Base-by-base conservation (phyloP, 2,329 filamentous ascomycete species). In the Colletotrichum destructivum region DNA sequence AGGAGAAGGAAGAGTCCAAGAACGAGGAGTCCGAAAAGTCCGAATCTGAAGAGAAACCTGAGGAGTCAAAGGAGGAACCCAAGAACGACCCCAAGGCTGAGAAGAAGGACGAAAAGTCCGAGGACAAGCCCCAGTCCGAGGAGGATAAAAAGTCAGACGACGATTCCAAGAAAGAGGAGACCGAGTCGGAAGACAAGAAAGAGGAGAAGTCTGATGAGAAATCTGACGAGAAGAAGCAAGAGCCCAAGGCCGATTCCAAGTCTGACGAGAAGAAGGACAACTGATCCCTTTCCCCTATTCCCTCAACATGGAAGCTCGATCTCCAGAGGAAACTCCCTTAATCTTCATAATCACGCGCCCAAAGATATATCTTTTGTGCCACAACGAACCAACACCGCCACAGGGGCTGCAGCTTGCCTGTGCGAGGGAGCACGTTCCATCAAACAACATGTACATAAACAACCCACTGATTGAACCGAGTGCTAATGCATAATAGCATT, bases 181-280 rank as follows among this genome's bases (percentile, higher is more conserved):
- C 52, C 7, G 21, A 63, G 44, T 76, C 79, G 40, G 79, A 80
- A 51, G 76, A 78, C 51, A 73, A 75, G 57, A 76, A 79, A 57
- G 47, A 70, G 18, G 31, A 54, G 0, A 56, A 75, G 55, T 76
- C 79, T 57, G 54, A 70, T 15, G 42, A 46, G 0, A 62, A 42
- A 21, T 54, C 54, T 3, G 59, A 71, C 2, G 46, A 68, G 8
- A 57, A 49, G n/a, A 40, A 40, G n/a, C 12, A 76, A n/a, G 69
- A 74, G 26, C 65, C 74, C 67, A 56, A 74, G n/a, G 74, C 78
- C 11, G 35, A 38, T 9, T 38, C 35, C 35, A 38, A 38, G 35
- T 54, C 31, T 3, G 51, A 64, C 26, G 40, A 57, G 31, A 64
- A 51, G 62, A 69, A 78, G 31, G 63, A 67, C 2, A 66, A 74